Conservation (phyloP, 768 basidiomycete species). For the Psilocybe azurescens region DNA sequence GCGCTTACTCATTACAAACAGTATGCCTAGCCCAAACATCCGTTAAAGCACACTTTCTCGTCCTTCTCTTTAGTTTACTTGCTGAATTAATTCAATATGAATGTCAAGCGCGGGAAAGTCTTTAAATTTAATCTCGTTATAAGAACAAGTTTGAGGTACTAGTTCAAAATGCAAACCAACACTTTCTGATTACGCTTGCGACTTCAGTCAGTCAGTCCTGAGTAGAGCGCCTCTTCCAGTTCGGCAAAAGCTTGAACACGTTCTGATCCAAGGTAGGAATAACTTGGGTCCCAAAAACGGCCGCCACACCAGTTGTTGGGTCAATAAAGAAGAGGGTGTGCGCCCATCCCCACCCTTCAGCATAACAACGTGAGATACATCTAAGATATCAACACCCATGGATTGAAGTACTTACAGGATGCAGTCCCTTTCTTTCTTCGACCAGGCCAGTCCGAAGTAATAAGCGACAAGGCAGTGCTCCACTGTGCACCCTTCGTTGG, state of each 20-base stretch:
- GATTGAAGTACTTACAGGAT: slow-evolving; percentile 30
- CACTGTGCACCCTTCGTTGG: slow-evolving; percentile 21
- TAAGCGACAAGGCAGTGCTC: slow-evolving; percentile 32
- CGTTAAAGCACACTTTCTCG: too few relatives aligned
- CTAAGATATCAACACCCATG: not conserved
- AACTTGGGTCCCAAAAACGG: slow-evolving; percentile 39
- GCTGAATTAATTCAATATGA: too few relatives aligned
- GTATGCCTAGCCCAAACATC: too few relatives aligned
- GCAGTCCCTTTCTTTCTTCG: slow-evolving; percentile 34
- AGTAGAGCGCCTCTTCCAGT: slow-evolving; percentile 33
- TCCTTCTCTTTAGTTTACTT: too few relatives aligned
- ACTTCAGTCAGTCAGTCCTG: slow-evolving; percentile 5
- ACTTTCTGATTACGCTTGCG: not conserved
- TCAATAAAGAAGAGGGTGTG: slow-evolving; percentile 39
- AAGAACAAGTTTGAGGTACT: too few relatives aligned
- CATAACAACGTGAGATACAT: not conserved
- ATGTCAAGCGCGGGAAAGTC: too few relatives aligned
- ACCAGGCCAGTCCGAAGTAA: slow-evolving; percentile 28
- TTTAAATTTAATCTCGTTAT: too few relatives aligned
- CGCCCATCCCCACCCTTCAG: slow-evolving; percentile 39
- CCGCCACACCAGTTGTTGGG: slow-evolving; percentile 37
- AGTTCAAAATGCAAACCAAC: too few relatives aligned
- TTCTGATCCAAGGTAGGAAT: slow-evolving; percentile 28
- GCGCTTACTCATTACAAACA: too few relatives aligned
- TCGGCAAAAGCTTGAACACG: slow-evolving; percentile 22